Base-by-base conservation (phyloP, 352 stramenopile genomes). In the Phytophthora kernoviae region DNA sequence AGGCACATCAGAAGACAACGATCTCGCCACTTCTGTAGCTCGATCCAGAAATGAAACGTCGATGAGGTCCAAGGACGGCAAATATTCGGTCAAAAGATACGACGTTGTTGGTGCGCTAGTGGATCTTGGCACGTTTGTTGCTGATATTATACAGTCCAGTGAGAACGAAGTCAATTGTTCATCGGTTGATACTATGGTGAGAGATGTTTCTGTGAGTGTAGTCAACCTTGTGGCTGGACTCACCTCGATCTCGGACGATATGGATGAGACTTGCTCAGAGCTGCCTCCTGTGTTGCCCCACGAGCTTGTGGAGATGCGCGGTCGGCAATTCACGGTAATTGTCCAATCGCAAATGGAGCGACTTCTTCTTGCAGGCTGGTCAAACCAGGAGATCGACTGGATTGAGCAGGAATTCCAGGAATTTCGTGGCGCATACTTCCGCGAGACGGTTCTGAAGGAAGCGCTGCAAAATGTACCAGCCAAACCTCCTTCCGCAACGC, bases 321-420 rank as follows among this genome's bases (percentile, higher is more conserved):
- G 65, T 11, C 53, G 59, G 26, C 48, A 69, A 47, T 73, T 73
- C 33, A 39, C 49, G 9, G 41, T 30, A 3, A 21, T 50, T 4
- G 12, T 73, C 20, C 47, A 39, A 17, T 52, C 54, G 32, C 65
- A 73, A 27, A 59, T 55, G 21, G 37, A 70, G 26, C 60, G 65
- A 43, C 49, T 74, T 54, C 33, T 44, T 32, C 18, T 54, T 7
- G 54, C 50, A 39, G 65, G 60, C 32, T 74, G 60, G 54, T 61
- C 60, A 2, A 45, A 39, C 5, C 65, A 74, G 51, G 51, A 74
- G 22, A 62, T 74, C 4, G 60, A 74, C 22, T 74, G 60, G 60
- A 74, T 74, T 21, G 60, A 70, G 60, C 65, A 70, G 41, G 65
- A 70, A 47, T 70, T 67, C 37, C 65, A 70, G 45, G 54, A 74